Base-by-base conservation (phyloP, 177 flowering plant species). In the Vitis hybrid region DNA sequence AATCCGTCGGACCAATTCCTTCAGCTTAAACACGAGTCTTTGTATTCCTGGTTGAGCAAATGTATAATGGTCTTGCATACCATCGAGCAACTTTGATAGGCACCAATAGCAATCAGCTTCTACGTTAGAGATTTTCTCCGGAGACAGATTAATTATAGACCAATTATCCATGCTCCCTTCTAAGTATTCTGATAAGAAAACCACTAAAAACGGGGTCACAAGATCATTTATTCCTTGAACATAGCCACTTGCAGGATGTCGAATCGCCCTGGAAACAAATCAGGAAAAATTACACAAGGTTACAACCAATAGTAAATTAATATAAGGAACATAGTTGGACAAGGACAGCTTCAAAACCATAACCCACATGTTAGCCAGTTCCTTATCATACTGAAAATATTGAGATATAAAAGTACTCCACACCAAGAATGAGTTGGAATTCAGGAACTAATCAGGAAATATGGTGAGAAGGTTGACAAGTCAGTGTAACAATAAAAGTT, bases 41-140 rank as follows among this genome's bases (percentile, higher is more conserved):
- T 95, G 99, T 59, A 95, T 95, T 80, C 98, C 97, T 47, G 99
- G 97, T 82, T 94, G 99, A 68, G 99, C 99, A 87, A 95, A 95
- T 62, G 99, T 95, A 78, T 95, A 95, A 81, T 95, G 99, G 67
- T 94, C 98, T 83, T 94, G 99, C 97, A 93, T 95, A 50, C 99
- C 95, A 75, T 95, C 97, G 67, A 95, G 95, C 80, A 95, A 81
- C 78, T 94, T 94, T 65, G 99, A 88, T 66, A 95, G 78, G 68
- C 99, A 94, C 98, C 99, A 94, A 75, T 90, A 94, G 75, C 99
- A 92, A 76, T 95, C 99, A 65, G 99, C 98, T 86, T 95, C 99
- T 14, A 95, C 38, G 44, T 91, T 66, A 24, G 92, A 77, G 22
- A 95, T 85, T 61, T 81, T 76, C 47, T 91, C 88, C 11, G 79